Conservation (phyloP, 192 early-diverging fungal species). For the Backusella liffmaniae region DNA sequence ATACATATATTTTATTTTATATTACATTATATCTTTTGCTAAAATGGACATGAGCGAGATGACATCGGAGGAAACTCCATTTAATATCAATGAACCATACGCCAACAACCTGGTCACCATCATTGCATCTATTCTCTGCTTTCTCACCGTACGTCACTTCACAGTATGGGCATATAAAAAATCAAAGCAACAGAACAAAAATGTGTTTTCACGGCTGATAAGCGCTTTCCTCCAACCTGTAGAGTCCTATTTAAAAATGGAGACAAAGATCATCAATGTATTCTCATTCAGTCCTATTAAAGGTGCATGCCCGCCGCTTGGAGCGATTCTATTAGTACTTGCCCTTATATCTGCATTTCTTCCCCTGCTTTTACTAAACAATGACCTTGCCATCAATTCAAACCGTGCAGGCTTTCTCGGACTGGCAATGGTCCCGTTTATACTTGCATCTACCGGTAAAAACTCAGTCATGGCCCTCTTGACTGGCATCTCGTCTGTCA, state of each 20-base stretch:
- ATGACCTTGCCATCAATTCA: slow-evolving; percentile 42
- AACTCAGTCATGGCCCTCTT: slow-evolving; percentile 42
- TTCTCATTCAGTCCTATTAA: slow-evolving; percentile 37
- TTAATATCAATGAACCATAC: slow-evolving; percentile 6
- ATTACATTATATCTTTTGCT: not conserved
- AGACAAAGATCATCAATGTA: slow-evolving; percentile 41
- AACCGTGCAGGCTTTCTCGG: slow-evolving; percentile 51
- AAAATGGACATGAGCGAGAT: slow-evolving; percentile 7
- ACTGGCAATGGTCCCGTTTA: slow-evolving; percentile 46
- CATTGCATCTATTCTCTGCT: not conserved
- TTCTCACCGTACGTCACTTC: slow-evolving; percentile 1
- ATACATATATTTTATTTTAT: not conserved
- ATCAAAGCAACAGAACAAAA: not conserved
- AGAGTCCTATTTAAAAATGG: slow-evolving; percentile 9
- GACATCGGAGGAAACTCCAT: not conserved
- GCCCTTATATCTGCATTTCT: slow-evolving; percentile 32
- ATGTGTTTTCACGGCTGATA: not conserved
- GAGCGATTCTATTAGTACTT: slow-evolving; percentile 37
- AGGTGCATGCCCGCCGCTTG: slow-evolving; percentile 37
- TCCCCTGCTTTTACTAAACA: slow-evolving; percentile 35
- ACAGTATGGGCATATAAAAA: not conserved
- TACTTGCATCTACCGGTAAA: slow-evolving; percentile 49
- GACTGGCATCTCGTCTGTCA: slow-evolving; percentile 47
- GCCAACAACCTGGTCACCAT: not conserved
- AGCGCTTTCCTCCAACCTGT: not conserved